phyloP scores from a whole-genome alignment of 768 basidiomycete genomes.

The Rhodotorula diobovata region DNA sequence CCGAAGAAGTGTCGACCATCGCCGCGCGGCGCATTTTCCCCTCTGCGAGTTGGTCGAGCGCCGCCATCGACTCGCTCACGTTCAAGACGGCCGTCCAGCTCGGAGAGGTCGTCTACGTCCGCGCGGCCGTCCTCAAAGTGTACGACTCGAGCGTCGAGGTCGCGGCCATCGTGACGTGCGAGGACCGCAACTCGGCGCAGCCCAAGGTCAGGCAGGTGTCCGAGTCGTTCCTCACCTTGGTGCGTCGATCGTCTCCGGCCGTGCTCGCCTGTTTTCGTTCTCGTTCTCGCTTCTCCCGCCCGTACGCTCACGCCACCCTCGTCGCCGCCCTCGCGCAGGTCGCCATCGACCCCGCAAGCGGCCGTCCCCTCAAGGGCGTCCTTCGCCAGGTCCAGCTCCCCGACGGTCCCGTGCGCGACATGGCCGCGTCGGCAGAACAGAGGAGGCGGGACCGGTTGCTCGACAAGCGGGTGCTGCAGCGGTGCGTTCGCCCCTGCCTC shows the following conservation, averaged over 20 bases:
- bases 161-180: slow-evolving; percentile 24
- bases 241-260: neutral
- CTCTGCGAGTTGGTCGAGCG: slow-evolving; percentile 21
- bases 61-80: slow-evolving; percentile 34
- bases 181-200: slow-evolving; percentile 33
- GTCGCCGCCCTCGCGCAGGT: slow-evolving; percentile 10
- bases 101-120: slow-evolving; percentile 29
- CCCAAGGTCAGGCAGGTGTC: slow-evolving; percentile 21
- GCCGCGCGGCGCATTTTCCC: slow-evolving; percentile 27
- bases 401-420: neutral
- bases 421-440: slow-evolving; percentile 18
- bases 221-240: slow-evolving; percentile 34
- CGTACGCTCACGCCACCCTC: neutral
- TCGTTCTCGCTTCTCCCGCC: neutral
- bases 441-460: slow-evolving; percentile 28
- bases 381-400: slow-evolving; percentile 21
- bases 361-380: slow-evolving; percentile 26
- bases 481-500: slow-evolving; percentile 10
- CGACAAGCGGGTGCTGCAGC: slow-evolving; percentile 35
- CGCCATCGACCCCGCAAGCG: slow-evolving; percentile 28
- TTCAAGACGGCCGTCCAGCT: slow-evolving; percentile 31
- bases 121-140: slow-evolving; percentile 27
- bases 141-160: slow-evolving; percentile 33
- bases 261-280: too few species aligned
- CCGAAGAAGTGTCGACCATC: slow-evolving; percentile 32